Evolutionary conservation across 2,329 filamentous ascomycete species (phyloP).

Genomic region (Botrytis squamosa): DNA sequence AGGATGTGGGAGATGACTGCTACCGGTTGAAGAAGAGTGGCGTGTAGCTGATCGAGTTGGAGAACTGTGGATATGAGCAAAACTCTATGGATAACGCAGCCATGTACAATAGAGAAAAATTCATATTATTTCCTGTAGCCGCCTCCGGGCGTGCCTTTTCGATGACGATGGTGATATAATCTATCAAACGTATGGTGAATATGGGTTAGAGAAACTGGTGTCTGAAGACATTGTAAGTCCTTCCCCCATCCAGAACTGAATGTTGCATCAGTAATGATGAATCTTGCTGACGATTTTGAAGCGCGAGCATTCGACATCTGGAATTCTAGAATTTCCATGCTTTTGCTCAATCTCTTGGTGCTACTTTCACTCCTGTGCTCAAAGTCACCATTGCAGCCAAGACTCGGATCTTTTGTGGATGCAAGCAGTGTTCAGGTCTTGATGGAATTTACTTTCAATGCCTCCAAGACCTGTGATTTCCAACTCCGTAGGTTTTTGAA

Average conservation of each 20-base stretch:
- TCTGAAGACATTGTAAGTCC: neutral
- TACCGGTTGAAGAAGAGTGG: neutral
- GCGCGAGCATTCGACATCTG: neutral
- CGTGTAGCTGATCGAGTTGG: neutral
- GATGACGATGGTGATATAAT: neutral
- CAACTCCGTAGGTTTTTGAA: neutral
- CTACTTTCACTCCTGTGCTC: neutral
- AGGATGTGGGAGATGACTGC: neutral
- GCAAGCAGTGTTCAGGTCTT: neutral
- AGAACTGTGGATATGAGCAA: neutral
- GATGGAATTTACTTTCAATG: rapidly evolving
- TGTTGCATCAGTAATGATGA: neutral
- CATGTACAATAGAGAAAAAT: neutral
- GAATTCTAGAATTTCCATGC: neutral
- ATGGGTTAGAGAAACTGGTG: neutral
- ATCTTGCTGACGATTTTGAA: neutral
- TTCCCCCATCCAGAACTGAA: neutral
- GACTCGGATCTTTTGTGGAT: neutral
- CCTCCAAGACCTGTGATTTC: neutral
- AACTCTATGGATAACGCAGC: neutral
- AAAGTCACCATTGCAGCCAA: neutral
- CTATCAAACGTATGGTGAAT: neutral
- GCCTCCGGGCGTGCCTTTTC: neutral
- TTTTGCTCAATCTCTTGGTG: neutral
- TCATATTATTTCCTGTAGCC: neutral